Base-by-base conservation (phyloP, 208 protist species). In the Wallacemonas sp. region DNA sequence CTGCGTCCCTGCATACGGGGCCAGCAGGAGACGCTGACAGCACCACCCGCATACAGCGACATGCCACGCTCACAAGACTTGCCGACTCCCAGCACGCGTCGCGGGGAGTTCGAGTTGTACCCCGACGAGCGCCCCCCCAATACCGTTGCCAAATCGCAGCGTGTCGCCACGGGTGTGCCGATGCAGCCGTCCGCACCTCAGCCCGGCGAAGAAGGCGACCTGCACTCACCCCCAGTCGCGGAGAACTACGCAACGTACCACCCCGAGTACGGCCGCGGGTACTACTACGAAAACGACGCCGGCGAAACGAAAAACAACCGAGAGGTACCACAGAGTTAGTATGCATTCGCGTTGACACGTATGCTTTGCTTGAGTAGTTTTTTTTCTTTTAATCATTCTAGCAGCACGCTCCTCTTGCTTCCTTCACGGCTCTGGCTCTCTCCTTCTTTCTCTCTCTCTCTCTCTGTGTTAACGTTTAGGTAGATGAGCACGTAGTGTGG, bases 181-280 rank as follows among this genome's bases (percentile, higher is more conserved):
- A 3, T 58, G 19, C 52, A 58, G 52, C 16, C 52, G 9, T 8
- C 2, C 14, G 5, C 26, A 5, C n/a, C n/a, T n/a, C n/a, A n/a
- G 19, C 17, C 36, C 14, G 36, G 36, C n/a, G 44, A 17, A 23
- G 26, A 55, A 9, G 47, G 19, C 5, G 14, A 9, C n/a, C 21
- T 0, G 21, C 8, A 5, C 52, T 24, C 16, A 14, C 17, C n/a
- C 4, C 52, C 52, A 6, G 52, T 58, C n/a, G 52, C 52, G 4
- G 52, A 58, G 52, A 41, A 58, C 52, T 58, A 58, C 52, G 52
- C 52, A 11, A 30, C 52, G 52, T 58, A 58, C 52, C 24, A 58
- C 32, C 52, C 52, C 21, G 14, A 58, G 52, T 58, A 43, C 32
- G 52, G 52, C 23, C 36, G 52, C 32, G 52, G 52, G 14, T 58